Base-by-base conservation (phyloP, 768 basidiomycete species). In the Leucocoprinus birnbaumii region DNA sequence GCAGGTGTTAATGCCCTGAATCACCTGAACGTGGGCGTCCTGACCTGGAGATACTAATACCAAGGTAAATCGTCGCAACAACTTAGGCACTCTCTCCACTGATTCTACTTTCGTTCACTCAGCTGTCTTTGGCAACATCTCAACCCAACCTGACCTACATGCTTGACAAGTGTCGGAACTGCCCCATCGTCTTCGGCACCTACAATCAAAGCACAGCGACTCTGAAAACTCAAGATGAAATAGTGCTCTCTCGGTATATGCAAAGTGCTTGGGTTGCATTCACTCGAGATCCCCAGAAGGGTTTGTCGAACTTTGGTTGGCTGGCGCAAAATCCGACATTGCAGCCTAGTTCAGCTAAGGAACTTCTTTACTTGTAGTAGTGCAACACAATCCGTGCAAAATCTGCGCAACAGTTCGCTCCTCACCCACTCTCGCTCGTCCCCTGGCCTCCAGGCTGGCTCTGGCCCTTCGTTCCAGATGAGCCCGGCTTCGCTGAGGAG, bases 401-500 rank as follows among this genome's bases (percentile, higher is more conserved):
- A 62, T 67, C 61, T 45, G 31, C 59, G 62, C 50, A 61, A 54
- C 59, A 63, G 70, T 56, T 75, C 71, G 26, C 59, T 72, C 70
- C 75, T 85, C 64, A 81, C 78, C 51, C 80, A 82, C 66, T 78
- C 73, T 62, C 73, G 73, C 44, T 82, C 83, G 48, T 83, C 74
- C 43, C 79, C 84, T 57, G 79, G 73, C 53, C 74, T 83, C 59
- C 72, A 78, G 73, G 59, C 77, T 88, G 86, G 79, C 46, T 91
- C 88, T 14, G 71, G 80, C n/a, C 77, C 84, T 13, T 16, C 31
- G 31, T 83, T 84, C 40, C 78, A 84, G 51, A 74, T 78, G 63
- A 84, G 87, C 61, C 87, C 90, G 24, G 75, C 75, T n/a, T 82
- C 87, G 27, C 67, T 88, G 11, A 85, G 88, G 56, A 75, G 87